These are phyloP conservation scores for Leptomonas seymouri DNA, from an alignment of 208 protist genomes.

Conservation along the genomic window DNA sequence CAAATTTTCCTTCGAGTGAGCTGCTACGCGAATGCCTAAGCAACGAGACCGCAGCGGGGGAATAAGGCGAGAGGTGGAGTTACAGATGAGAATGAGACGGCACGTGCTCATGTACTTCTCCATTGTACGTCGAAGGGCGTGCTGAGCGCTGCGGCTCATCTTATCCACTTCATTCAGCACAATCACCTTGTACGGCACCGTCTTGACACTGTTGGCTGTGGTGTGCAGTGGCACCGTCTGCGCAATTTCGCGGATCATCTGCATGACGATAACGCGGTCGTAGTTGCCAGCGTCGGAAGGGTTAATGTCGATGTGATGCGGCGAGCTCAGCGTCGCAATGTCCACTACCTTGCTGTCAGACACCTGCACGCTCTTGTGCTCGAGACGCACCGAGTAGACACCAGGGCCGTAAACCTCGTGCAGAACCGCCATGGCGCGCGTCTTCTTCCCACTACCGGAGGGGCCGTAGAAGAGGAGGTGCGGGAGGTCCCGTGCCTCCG, in stretches of 20 bases:
- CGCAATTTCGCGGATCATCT: conserved; percentile 99
- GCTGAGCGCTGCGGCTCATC: conserved; percentile 97
- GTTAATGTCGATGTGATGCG: conserved; percentile 99
- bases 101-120: conserved; percentile 99
- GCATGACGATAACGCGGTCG: conserved; percentile 98
- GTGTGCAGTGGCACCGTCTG: conserved; percentile 88
- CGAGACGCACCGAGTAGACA: conserved; percentile 85
- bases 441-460: conserved; percentile 96
- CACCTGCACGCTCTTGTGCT: conserved; percentile 91
- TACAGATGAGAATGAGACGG: conserved; percentile 97
- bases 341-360: conserved; percentile 96
- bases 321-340: conserved; percentile 95
- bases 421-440: conserved; percentile 95
- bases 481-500: conserved; percentile 91
- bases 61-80: conserved; percentile 95
- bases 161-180: conserved; percentile 98
- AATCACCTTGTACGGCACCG: conserved; percentile 94
- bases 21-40: conserved; percentile 96
- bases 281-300: conserved; percentile 98
- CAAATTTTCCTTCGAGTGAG: conserved; percentile 94
- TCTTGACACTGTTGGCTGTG: conserved; percentile 17
- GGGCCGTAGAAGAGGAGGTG: conserved; percentile 99
- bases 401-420: conserved; percentile 94
- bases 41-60: conserved; percentile 98
- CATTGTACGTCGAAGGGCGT: conserved; percentile 99